Percentiles rank a stretch among this genome's conserved stretches.
Conservation (phyloP, 176 grass and related monocot species). For the Lolium perenne region DNA sequence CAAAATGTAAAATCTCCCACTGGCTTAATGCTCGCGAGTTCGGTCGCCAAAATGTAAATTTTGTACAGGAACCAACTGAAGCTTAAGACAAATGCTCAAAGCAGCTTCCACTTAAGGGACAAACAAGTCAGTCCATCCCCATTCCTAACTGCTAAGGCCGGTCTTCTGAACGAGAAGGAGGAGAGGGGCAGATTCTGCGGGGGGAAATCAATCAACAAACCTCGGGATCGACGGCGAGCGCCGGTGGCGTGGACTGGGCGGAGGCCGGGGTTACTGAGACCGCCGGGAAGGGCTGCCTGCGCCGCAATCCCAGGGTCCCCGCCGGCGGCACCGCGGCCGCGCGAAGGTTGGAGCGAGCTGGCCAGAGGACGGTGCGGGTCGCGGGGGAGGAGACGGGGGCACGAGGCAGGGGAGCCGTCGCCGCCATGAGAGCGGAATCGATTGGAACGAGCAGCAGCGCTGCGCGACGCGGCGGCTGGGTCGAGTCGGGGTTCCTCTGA, state of each 20-base stretch:
- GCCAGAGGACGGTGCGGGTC: background rate
- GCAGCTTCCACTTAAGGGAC: background rate
- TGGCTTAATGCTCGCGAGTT: background rate
- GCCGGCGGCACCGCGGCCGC: background rate
- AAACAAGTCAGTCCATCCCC: background rate
- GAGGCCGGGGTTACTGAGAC: background rate
- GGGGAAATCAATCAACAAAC: background rate
- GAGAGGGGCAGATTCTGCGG: background rate
- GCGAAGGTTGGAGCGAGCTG: background rate
- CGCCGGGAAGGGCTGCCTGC: background rate
- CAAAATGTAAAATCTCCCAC: background rate
- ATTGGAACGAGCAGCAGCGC: background rate
- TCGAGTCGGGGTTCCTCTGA: background rate
- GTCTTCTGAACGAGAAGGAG: background rate
- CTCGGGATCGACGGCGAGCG: constrained; percentile 18
- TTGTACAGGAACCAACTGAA: background rate
- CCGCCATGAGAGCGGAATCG: constrained; percentile 39
- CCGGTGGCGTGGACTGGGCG: background rate
- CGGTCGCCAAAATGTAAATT: background rate
- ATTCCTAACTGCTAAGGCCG: background rate
- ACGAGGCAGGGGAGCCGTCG: constrained; percentile 20
- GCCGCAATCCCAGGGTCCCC: constrained; percentile 37
- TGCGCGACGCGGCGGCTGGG: background rate
- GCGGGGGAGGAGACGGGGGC: constrained; percentile 4
- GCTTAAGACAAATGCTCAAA: background rate